These are phyloP conservation scores for Mycena belliarum DNA, from an alignment of 768 basidiomycete species.

Conservation along the genomic window DNA sequence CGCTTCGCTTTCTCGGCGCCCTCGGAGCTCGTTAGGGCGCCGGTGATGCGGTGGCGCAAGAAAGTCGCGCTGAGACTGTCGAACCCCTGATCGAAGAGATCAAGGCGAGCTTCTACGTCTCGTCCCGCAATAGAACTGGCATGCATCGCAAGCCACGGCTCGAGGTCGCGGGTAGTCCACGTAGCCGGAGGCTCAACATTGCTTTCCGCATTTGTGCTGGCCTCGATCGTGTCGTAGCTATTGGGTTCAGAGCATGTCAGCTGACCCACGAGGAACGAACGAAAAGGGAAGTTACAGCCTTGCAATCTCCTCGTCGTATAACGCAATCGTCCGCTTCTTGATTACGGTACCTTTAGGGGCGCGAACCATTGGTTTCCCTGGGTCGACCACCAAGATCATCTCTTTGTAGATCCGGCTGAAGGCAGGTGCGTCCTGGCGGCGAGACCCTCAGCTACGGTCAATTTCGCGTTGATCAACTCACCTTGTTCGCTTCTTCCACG, in stretches of 20 bases:
- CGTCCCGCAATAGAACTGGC: conserved; percentile 17
- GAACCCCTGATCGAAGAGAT: conserved; percentile 37
- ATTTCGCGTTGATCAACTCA: no score
- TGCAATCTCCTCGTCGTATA: neutral
- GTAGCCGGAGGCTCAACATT: conserved; percentile 18
- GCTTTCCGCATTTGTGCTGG: conserved; percentile 12
- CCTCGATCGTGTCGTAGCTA: conserved; percentile 28
- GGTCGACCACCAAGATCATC: conserved; percentile 47
- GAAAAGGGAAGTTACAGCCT: conserved; percentile 32
- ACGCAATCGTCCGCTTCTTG: conserved; percentile 30
- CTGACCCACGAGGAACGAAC: neutral
- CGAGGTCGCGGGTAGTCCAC: conserved; percentile 20
- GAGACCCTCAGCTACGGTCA: no score
- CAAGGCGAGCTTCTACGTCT: conserved; percentile 12
- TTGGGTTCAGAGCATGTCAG: neutral
- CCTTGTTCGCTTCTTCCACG: conserved; percentile 35
- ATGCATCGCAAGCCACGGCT: conserved; percentile 26
- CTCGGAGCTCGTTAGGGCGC: conserved; percentile 28
- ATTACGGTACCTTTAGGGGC: conserved; percentile 40
- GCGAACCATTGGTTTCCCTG: conserved; percentile 38
- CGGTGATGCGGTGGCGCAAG: conserved; percentile 38
- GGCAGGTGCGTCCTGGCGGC: conserved; percentile 39
- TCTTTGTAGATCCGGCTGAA: conserved; percentile 49
- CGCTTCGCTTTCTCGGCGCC: no score
- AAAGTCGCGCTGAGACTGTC: conserved; percentile 41